phyloP scores from a whole-genome alignment of 2,329 filamentous ascomycete genomes.

The Neonectria coccinea region DNA sequence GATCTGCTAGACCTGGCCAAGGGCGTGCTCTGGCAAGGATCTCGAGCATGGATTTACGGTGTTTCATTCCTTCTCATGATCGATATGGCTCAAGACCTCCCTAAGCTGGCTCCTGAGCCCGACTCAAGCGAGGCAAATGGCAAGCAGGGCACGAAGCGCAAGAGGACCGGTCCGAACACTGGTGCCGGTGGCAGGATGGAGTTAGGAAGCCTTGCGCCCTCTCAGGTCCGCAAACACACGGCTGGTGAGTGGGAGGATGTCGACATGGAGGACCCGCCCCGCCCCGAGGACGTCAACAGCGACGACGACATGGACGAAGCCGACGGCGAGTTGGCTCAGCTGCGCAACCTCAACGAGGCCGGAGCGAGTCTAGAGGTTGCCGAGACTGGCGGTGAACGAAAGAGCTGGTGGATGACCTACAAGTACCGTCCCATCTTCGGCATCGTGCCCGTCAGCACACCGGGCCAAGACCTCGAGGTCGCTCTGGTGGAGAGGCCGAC shows the following conservation, averaged over 20 bases:
- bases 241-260: constrained; percentile 56
- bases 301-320: constrained; percentile 54
- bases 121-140: constrained; percentile 45
- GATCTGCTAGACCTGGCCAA: constrained; percentile 83
- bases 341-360: constrained; percentile 47
- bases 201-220: constrained; percentile 58
- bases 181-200: constrained; percentile 68
- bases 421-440: constrained; percentile 96
- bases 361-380: constrained; percentile 34
- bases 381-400: constrained; percentile 45
- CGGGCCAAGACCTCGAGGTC: constrained; percentile 73
- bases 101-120: constrained; percentile 45
- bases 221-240: constrained; percentile 55
- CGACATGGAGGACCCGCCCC: constrained; percentile 54
- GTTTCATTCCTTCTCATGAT: constrained; percentile 92
- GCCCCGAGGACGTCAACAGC: constrained; percentile 49
- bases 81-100: constrained; percentile 79
- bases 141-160: constrained; percentile 63
- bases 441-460: constrained; percentile 60
- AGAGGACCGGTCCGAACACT: constrained; percentile 60
- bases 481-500: constrained; percentile 88
- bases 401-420: constrained; percentile 81
- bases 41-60: constrained; percentile 88
- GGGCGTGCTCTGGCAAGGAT: constrained; percentile 85
- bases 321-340: constrained; percentile 50